Conservation (phyloP, 192 early-diverging fungal genomes). For the Spizellomyces sp. region DNA sequence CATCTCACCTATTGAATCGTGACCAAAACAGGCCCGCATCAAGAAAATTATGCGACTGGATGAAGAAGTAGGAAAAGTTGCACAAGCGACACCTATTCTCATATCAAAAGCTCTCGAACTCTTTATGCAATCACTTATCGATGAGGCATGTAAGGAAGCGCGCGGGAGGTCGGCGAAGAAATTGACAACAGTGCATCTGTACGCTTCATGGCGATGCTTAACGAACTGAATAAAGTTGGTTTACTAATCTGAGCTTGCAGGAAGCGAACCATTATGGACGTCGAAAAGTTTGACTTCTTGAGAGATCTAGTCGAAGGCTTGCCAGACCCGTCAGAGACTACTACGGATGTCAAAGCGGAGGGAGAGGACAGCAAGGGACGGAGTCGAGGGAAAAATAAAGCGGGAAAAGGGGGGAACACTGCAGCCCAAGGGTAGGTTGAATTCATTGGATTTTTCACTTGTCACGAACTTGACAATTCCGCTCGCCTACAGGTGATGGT, state of each 20-base stretch:
- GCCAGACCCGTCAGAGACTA: constrained; percentile 65
- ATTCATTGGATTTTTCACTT: too few species aligned
- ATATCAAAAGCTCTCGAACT: constrained; percentile 95
- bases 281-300: constrained; percentile 93
- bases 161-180: constrained; percentile 78
- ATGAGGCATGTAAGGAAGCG: constrained; percentile 82
- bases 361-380: neutral
- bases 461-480: too few species aligned
- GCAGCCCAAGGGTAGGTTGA: too few species aligned
- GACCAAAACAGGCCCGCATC: constrained; percentile 80
- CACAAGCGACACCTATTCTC: constrained; percentile 93
- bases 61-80: constrained; percentile 98
- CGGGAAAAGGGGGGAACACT: too few species aligned
- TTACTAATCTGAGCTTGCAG: constrained; percentile 37
- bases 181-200: constrained; percentile 86
- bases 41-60: constrained; percentile 99
- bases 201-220: constrained; percentile 39
- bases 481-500: too few species aligned
- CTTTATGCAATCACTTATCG: constrained; percentile 92
- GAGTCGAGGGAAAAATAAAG: neutral
- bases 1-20: neutral
- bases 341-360: neutral
- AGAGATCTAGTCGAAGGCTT: constrained; percentile 83
- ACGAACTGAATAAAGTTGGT: constrained; percentile 12
- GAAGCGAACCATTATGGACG: constrained; percentile 78